Conservation (phyloP, 2,329 filamentous ascomycete species). For the Diaporthe longicolla region DNA sequence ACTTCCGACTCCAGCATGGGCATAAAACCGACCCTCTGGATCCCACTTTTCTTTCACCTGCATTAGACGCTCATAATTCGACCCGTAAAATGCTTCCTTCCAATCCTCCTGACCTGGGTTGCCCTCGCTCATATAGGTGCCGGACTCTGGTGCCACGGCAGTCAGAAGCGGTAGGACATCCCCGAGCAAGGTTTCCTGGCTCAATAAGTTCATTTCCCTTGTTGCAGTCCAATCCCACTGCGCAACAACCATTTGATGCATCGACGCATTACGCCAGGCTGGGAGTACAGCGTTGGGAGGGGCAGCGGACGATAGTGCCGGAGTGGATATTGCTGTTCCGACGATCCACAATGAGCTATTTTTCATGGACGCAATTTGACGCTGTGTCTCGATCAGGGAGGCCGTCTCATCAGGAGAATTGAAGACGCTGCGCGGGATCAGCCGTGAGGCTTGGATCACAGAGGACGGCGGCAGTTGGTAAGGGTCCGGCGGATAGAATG, state of each 20-base stretch:
- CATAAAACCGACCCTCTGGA: slow-evolving; percentile 49
- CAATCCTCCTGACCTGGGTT: slow-evolving; percentile 51
- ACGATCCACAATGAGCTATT: slow-evolving; percentile 45
- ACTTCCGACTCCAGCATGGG: slow-evolving; percentile 48
- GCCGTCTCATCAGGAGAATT: slow-evolving; percentile 50
- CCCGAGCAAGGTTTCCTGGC: slow-evolving; percentile 50
- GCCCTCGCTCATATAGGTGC: slow-evolving; percentile 51
- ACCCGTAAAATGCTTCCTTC: slow-evolving; percentile 49
- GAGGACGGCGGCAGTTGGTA: slow-evolving; percentile 15
- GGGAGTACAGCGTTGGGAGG: slow-evolving; percentile 55
- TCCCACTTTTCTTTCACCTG: slow-evolving; percentile 51
- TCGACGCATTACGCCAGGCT: slow-evolving; percentile 53
- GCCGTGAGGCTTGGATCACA: slow-evolving; percentile 43
- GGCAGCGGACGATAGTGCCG: slow-evolving; percentile 47
- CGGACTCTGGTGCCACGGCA: slow-evolving; percentile 43
- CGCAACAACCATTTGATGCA: slow-evolving; percentile 50
- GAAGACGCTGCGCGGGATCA: slow-evolving; percentile 52
- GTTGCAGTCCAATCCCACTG: slow-evolving; percentile 46
- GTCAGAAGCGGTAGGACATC: slow-evolving; percentile 48
- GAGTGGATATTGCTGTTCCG: slow-evolving; percentile 10
- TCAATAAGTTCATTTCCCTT: slow-evolving; percentile 43
- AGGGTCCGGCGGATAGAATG: neutral
- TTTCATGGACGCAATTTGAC: slow-evolving; percentile 45
- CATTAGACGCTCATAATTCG: slow-evolving; percentile 48
- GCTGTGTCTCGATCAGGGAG: slow-evolving; percentile 37